phyloP scores from a whole-genome alignment of 257 asterid genomes.

The Plectranthus barbatus region DNA sequence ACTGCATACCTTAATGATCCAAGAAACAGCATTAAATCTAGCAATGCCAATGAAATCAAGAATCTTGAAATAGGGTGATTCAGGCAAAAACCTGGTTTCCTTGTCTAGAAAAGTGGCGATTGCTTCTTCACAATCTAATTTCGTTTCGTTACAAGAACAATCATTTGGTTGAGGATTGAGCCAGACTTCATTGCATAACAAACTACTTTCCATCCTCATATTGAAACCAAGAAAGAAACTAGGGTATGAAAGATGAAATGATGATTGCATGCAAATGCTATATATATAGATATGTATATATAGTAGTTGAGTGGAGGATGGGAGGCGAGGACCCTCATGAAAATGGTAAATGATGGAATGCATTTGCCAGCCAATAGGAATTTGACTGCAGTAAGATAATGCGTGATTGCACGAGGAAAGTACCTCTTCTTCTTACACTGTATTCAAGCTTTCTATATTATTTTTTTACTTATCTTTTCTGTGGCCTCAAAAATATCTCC shows the following conservation, averaged over 20 bases:
- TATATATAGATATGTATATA: no score
- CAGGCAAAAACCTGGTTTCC: conserved; percentile 38
- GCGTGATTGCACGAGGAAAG: conserved; percentile 86
- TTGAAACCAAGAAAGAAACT: neutral
- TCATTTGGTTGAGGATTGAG: neutral
- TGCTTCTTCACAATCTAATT: conserved; percentile 36
- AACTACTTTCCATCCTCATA: conserved; percentile 7
- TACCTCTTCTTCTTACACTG: conserved; percentile 15
- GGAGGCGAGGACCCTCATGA: conserved; percentile 66
- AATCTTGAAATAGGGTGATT: conserved; percentile 19
- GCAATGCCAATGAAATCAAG: conserved; percentile 22
- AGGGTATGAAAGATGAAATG: neutral
- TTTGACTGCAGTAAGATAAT: conserved; percentile 47
- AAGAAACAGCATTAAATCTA: conserved; percentile 37
- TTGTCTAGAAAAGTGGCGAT: conserved; percentile 23
- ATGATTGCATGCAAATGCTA: conserved; percentile 10
- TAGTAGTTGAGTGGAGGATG: neutral
- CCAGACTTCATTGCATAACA: conserved; percentile 59
- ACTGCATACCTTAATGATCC: conserved; percentile 50
- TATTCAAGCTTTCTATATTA: neutral
- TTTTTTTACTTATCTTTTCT: no score
- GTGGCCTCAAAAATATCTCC: neutral
- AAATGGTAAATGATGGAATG: conserved; percentile 42
- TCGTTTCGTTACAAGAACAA: neutral
- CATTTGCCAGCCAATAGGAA: conserved; percentile 15